Evolutionary conservation across 2,329 filamentous ascomycete species (phyloP), one percentile per base, ranked within the genome.

Genomic region (Colletotrichum spaethianum): DNA sequence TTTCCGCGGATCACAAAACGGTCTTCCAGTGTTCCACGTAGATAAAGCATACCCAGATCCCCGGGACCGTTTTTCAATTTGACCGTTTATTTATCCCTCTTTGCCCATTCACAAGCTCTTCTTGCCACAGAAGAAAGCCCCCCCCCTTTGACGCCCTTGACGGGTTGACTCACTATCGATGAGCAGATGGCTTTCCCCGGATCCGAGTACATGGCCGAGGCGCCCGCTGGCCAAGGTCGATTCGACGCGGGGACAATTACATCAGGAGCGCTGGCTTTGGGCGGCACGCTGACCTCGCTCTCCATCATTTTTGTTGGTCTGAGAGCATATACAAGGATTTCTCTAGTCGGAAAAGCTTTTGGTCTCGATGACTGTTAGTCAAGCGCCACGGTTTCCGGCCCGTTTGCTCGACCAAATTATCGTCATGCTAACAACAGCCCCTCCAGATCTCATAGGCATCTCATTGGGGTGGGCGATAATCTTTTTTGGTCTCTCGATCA

Each of bases 321-420:
- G 16, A 53, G 70, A 14, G 52, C 55, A 7, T 72, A 63, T 26
- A 72, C 70, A 23, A 63, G 70, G 46, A 8, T 72, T 28, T 69
- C 36, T 7, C n/a, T 72, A 12, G 60, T 69, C 12, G 64, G 36
- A 12, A 50, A 66, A 38, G 28, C 57, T 0, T 66, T 69, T 5
- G 70, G 70, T 3, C 23, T 66, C 18, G 70, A 72, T 31, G 70
- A 72, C 28, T 72, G 70, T 72, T 8, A 55, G 69, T 57, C n/a
- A 20, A 9, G 1, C 12, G 14, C 46, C 5, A 8, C 12, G 2
- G 20, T 20, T 8, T 33, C 12, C 9, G 23, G 16, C 7, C 14
- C 23, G 14, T 31, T 11, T 36, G 7, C 14, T 33, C 3, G 12
- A 12, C 11, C 18, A 26, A 14, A 4, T 8, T 11, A 23, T 2